Base-by-base conservation (phyloP, 306 rosid species). In the Corylus americana region DNA sequence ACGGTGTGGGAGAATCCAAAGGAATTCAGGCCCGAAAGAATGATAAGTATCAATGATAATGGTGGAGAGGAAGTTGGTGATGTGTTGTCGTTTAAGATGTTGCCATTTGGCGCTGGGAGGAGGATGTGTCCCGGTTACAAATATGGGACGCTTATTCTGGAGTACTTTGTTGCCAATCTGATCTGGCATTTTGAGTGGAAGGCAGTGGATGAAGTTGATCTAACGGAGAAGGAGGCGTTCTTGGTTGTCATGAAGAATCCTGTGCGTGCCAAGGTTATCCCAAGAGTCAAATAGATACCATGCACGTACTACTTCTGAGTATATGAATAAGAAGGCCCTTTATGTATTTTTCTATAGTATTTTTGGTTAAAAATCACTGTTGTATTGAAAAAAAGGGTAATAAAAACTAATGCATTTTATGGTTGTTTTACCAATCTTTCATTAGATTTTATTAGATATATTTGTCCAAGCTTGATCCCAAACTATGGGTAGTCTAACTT, bases 91-190 rank as follows among this genome's bases (percentile, higher is more conserved):
- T 82, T 77, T 8, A 82, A 55, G 83, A 87, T 87, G 90, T 79
- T 84, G 90, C 90, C 90, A 0, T 87, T 87, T 80, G 88, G 90
- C 2, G 86, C 73, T 0, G 90, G 88, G 62, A 84, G 85, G 35
- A 84, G 90, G 74, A 87, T 87, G 4, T 87, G 88, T 45, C 88
- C 90, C 0, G 90, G 74, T 0, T 70, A 66, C 70, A 79, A 58
- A 25, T 53, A 84, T 20, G 90, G 86, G 0, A 10, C 85, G 53
- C 73, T 84, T 1, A 83, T 77, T 77, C 77, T 84, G 78, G 90
- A 84, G 48, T 87, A 87, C 13, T 87, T 82, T 71, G 75, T 82
- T 13, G 88, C 88, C 7, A 87, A 85, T 80, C 54, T 87, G 80
- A 68, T 87, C 53, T 87, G 69, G 89, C 77, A 54, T 61, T 86